Evolutionary conservation across 768 basidiomycete genomes (phyloP), one percentile per base, ranked within the genome.

Genomic region (Mycena metata): DNA sequence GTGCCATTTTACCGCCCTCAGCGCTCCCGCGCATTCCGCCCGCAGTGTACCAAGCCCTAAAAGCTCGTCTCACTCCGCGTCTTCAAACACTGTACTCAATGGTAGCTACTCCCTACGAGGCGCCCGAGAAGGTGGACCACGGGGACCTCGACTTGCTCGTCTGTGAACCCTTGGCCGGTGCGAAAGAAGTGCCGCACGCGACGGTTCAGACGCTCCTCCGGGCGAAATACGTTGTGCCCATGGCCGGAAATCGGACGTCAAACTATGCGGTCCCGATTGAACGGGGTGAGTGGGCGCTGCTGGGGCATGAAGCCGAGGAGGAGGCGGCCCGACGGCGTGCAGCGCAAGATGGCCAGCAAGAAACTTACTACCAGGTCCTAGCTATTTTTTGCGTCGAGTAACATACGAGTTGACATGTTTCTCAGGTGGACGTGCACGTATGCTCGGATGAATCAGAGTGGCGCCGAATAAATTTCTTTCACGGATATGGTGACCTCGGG

Each of bases 81-180:
- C 75, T 94, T 33, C 72, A 78, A 43, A 72, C 79, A 9, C 78
- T 90, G 21, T 93, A 89, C 73, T 62, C 76, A 1, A 72, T 82
- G 60, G 90, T 90, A 24, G 81, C 80, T 15, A 83, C 89, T 4
- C 90, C 92, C 1, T 75, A 74, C 10, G 91, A 92, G 76, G 88
- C 86, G 13, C 92, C 91, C 17, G 88, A 85, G 69, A 93, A 93
- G 75, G 49, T 59, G 0, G 88, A 89, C 75, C 81, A 91, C 69
- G 92, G 92, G 0, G 92, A 94, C 73, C 73, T 94, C 24, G 92
- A 93, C 74, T 85, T 92, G 57, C 77, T 90, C 23, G 91, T 91
- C 5, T 81, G 84, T 41, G 69, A 73, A n/a, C 87, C 91, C 12
- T 79, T 72, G 39, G 60, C 52, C 47, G 33, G 57, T n/a, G 36